Percentiles rank a stretch among this genome's conserved stretches.
These are phyloP conservation scores for Chaetomiaceae sp. DNA, from an alignment of 2,329 filamentous ascomycete species.

Conservation along the genomic window DNA sequence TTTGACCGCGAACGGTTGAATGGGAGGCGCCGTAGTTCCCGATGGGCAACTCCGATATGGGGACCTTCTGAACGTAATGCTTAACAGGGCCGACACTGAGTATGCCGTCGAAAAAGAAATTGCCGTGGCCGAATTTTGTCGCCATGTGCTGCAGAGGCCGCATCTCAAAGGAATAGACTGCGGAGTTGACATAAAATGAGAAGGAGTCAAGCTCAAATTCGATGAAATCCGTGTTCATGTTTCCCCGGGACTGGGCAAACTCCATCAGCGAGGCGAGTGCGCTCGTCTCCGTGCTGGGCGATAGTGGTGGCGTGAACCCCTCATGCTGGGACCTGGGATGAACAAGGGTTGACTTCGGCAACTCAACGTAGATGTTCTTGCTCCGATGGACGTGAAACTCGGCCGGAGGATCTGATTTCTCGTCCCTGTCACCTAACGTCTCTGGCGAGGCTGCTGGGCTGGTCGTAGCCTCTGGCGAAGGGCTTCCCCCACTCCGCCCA, in stretches of 20 bases:
- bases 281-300: conserved; percentile 28
- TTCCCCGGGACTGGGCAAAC: conserved; percentile 15
- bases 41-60: conserved; percentile 58
- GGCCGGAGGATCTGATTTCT: neutral
- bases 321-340: conserved; percentile 30
- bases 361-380: conserved; percentile 20
- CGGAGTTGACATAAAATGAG: conserved; percentile 47
- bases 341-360: conserved; percentile 29
- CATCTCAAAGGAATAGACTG: conserved; percentile 45
- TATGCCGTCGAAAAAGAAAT: conserved; percentile 57
- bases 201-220: conserved; percentile 57
- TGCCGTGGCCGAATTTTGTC: conserved; percentile 31
- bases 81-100: conserved; percentile 42
- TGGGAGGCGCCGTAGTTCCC: conserved; percentile 57
- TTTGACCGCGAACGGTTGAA: conserved; percentile 45
- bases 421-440: too few species aligned
- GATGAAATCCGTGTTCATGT: conserved; percentile 30
- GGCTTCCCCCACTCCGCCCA: neutral
- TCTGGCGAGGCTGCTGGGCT: neutral
- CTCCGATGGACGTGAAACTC: conserved; percentile 1
- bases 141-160: conserved; percentile 51
- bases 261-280: conserved; percentile 33
- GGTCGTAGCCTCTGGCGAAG: too few species aligned
- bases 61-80: conserved; percentile 52
- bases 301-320: conserved; percentile 27